phyloP scores from a whole-genome alignment of 2,329 filamentous ascomycete genomes.

The Clonostachys rosea region DNA sequence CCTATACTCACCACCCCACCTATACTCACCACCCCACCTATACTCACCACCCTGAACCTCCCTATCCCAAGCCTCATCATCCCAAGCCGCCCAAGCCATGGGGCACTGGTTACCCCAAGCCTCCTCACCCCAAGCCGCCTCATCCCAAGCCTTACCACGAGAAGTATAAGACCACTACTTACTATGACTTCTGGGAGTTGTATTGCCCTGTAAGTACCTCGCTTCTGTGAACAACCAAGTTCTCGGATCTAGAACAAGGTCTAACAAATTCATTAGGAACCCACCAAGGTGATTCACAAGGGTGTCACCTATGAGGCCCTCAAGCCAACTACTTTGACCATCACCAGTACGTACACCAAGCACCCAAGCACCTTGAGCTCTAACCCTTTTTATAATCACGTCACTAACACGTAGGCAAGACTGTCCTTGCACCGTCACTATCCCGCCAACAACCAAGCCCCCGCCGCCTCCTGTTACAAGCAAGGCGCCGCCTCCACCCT shows the following conservation, averaged over 20 bases:
- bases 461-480: not conserved
- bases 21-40: too few species aligned
- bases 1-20: too few species aligned
- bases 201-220: slow-evolving; percentile 25
- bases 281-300: slow-evolving; percentile 30
- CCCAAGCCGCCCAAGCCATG: not conserved
- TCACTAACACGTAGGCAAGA: slow-evolving; percentile 23
- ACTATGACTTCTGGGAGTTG: slow-evolving; percentile 29
- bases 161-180: slow-evolving; percentile 21
- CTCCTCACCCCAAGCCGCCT: not conserved
- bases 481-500: slow-evolving; percentile 6
- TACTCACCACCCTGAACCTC: too few species aligned
- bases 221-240: not conserved
- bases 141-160: not conserved
- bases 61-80: not conserved
- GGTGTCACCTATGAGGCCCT: slow-evolving; percentile 39
- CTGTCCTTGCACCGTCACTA: slow-evolving; percentile 39
- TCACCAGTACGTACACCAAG: slow-evolving; percentile 29
- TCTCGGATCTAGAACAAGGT: not conserved
- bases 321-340: slow-evolving; percentile 32
- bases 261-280: slow-evolving; percentile 15
- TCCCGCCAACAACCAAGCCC: slow-evolving; percentile 5
- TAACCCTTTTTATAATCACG: not conserved
- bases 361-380: too few species aligned
- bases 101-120: not conserved